A percentile compares a stretch with the other conserved stretches of the same genome.
Conservation (phyloP, 1,284 basidiomycete species). For the Trichosporon coremiiforme region DNA sequence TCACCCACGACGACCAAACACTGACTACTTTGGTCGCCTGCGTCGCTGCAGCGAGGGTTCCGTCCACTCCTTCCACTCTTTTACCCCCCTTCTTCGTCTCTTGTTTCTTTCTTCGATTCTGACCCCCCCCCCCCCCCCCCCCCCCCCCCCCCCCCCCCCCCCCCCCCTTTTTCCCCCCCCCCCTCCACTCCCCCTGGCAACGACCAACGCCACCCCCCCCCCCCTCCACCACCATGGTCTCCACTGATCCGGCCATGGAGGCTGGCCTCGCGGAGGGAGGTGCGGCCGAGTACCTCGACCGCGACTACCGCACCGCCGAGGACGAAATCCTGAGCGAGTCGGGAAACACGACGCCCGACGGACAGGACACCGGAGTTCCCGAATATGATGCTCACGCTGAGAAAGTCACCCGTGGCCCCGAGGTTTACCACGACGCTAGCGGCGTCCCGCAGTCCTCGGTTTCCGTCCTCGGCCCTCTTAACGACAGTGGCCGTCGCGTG, state of each 20-base stretch:
- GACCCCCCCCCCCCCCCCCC: neutral
- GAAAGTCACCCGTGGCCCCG: neutral
- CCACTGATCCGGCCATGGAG: slow-evolving; percentile 14
- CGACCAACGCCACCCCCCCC: neutral
- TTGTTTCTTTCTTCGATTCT: slow-evolving; percentile 11
- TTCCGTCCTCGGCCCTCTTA: slow-evolving; percentile 48
- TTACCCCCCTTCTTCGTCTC: neutral
- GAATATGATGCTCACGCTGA: slow-evolving; percentile 12
- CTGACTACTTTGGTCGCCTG: slow-evolving; percentile 8
- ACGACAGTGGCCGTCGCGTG: slow-evolving; percentile 36
- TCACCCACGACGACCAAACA: neutral
- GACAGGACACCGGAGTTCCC: neutral
- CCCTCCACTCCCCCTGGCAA: neutral
- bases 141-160: neutral
- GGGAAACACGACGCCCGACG: slow-evolving; percentile 1
- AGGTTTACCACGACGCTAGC: slow-evolving; percentile 20
- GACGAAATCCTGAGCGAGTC: slow-evolving; percentile 1
- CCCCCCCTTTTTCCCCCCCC: neutral
- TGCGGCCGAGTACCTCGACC: slow-evolving; percentile 6
- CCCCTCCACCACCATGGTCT: slow-evolving; percentile 14
- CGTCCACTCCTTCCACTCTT: neutral
- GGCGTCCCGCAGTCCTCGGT: neutral
- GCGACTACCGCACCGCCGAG: neutral
- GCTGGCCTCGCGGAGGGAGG: slow-evolving; percentile 4
- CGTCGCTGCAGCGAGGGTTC: slow-evolving; percentile 14